Percentiles rank a stretch among this genome's conserved stretches.
Evolutionary conservation across 2,329 filamentous ascomycete genomes (phyloP).

Genomic region (Ciborinia camelliae): DNA sequence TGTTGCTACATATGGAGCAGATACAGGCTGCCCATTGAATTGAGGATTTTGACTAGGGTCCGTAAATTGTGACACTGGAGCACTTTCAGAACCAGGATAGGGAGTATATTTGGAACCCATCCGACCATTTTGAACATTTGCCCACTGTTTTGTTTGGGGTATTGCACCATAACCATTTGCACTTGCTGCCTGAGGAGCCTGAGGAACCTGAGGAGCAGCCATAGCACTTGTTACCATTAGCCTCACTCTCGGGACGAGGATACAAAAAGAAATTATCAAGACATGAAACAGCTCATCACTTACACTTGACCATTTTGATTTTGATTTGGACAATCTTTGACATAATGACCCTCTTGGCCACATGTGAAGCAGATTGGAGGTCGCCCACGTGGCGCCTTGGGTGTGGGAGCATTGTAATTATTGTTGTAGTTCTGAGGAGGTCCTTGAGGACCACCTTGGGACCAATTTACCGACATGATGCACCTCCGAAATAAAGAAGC

Average conservation of each 20-base stretch:
- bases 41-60: constrained; percentile 5
- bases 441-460: constrained; percentile 26
- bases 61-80: constrained; percentile 5
- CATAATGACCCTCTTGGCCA: constrained; percentile 49
- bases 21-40: constrained; percentile 7
- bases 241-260: not conserved
- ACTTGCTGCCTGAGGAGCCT: constrained; percentile 6
- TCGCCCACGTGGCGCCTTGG: constrained; percentile 20
- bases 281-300: constrained; percentile 36
- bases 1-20: constrained; percentile 21
- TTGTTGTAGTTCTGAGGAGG: constrained; percentile 21
- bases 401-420: constrained; percentile 15
- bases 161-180: constrained; percentile 7
- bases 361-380: constrained; percentile 53
- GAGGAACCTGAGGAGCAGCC: constrained; percentile 1
- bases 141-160: constrained; percentile 18
- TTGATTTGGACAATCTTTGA: constrained; percentile 51
- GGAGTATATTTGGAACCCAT: constrained; percentile 22
- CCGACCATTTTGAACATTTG: constrained; percentile 15
- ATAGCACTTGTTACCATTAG: constrained; percentile 21
- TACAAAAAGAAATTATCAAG: constrained; percentile 8
- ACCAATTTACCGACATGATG: constrained; percentile 31
- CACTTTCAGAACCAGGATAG: not conserved
- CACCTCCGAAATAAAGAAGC: constrained; percentile 12
- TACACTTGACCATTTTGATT: constrained; percentile 49